Percentiles rank a stretch among this genome's conserved stretches.
phyloP scores from a whole-genome alignment of 108 stramenopile species.

The Aureococcus anophagefferens region DNA sequence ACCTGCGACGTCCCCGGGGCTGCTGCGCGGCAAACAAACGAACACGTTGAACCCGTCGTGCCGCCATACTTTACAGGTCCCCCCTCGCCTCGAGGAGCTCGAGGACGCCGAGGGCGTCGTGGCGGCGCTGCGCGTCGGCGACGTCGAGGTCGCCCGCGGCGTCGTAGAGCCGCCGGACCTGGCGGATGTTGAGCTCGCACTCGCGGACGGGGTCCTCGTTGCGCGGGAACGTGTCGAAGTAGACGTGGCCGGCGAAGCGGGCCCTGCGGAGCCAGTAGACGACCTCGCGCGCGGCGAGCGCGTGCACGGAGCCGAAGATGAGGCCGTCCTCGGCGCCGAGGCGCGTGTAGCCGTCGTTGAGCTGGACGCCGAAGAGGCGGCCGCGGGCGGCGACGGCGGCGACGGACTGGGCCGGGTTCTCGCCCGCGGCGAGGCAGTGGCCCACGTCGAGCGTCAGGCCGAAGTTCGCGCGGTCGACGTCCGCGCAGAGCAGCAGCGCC shows the following conservation, averaged over 20 bases:
- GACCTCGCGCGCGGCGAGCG: slow-evolving; percentile 2
- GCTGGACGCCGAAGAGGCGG: slow-evolving; percentile 70
- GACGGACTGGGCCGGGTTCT: slow-evolving; percentile 71
- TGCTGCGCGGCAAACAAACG: too few relatives aligned
- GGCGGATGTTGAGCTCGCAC: slow-evolving; percentile 64
- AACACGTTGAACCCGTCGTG: too few relatives aligned
- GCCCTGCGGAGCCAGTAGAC: not conserved
- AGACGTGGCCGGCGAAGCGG: slow-evolving; percentile 60
- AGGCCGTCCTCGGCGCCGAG: slow-evolving; percentile 76
- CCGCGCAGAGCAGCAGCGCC: slow-evolving; percentile 55
- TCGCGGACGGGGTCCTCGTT: slow-evolving; percentile 66
- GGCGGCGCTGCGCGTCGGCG: too few relatives aligned
- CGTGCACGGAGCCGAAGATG: slow-evolving; percentile 75
- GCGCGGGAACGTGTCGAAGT: slow-evolving; percentile 81
- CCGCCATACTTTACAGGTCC: too few relatives aligned
- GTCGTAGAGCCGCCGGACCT: slow-evolving; percentile 50
- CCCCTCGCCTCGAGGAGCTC: not conserved
- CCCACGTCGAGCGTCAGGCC: slow-evolving; percentile 74
- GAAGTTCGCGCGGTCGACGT: slow-evolving; percentile 66
- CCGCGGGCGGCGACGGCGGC: slow-evolving; percentile 50
- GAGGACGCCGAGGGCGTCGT: not conserved
- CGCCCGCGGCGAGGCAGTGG: slow-evolving; percentile 72
- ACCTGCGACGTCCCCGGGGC: too few relatives aligned
- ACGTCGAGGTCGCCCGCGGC: not conserved
- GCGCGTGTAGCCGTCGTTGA: slow-evolving; percentile 63